Percentiles rank a stretch among this genome's conserved stretches.
Evolutionary conservation across 345 rosid species (phyloP).

Genomic region (Eucalyptus cladocalyx): DNA sequence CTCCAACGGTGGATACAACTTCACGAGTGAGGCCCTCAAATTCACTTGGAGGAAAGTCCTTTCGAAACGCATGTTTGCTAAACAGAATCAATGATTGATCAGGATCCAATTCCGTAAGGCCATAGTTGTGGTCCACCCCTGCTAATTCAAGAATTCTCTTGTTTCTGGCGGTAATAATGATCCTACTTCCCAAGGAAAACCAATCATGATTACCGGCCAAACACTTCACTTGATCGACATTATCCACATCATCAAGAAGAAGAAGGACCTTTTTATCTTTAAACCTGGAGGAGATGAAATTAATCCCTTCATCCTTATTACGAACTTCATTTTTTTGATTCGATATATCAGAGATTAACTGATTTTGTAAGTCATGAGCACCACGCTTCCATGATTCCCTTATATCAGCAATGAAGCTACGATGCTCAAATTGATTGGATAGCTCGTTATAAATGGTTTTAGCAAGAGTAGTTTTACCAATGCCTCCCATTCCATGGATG

Average conservation of each 20-base stretch:
- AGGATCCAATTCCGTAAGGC: rapidly evolving
- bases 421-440: too few species aligned
- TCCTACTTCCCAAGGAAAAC: neutral
- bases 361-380: rapidly evolving
- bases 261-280: slow-evolving; percentile 1
- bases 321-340: rapidly evolving
- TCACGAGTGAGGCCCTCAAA: neutral
- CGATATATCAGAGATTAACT: rapidly evolving
- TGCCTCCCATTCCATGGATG: too few species aligned
- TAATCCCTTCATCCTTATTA: neutral
- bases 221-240: neutral
- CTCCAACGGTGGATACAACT: rapidly evolving
- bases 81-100: neutral
- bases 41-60: neutral
- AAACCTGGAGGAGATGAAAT: neutral
- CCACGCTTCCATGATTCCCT: too few species aligned
- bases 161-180: neutral
- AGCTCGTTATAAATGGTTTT: too few species aligned
- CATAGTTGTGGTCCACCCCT: rapidly evolving
- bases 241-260: neutral
- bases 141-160: rapidly evolving
- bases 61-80: neutral
- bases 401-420: too few species aligned
- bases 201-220: neutral
- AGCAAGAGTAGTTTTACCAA: too few species aligned